phyloP scores from a whole-genome alignment of 164 flowering plant species.

The Macadamia tetraphylla region DNA sequence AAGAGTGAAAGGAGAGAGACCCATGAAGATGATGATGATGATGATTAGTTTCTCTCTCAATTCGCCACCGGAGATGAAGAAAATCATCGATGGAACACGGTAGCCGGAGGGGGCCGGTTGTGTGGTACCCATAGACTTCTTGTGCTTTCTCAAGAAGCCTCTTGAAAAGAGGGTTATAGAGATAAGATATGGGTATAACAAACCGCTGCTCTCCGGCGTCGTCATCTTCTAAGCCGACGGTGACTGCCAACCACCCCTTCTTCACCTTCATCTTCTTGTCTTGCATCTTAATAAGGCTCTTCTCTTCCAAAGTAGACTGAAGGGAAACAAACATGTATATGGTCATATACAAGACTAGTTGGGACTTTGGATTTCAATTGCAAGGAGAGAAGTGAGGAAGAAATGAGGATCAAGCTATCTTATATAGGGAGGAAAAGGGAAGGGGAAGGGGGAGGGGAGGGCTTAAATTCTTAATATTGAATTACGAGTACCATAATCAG shows the following conservation, averaged over 20 bases:
- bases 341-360: background rate
- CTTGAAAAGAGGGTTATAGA: slow-evolving; percentile 50
- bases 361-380: background rate
- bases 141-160: slow-evolving; percentile 47
- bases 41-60: slow-evolving; percentile 32
- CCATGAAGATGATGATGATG: slow-evolving; percentile 25
- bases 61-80: slow-evolving; percentile 46
- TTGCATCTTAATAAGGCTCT: slow-evolving; percentile 8
- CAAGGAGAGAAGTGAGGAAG: background rate
- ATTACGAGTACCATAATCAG: background rate
- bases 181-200: slow-evolving; percentile 53
- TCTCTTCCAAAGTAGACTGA: background rate
- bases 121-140: slow-evolving; percentile 53
- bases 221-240: slow-evolving; percentile 39
- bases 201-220: slow-evolving; percentile 41
- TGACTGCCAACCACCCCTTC: slow-evolving; percentile 45
- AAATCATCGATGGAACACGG: slow-evolving; percentile 66
- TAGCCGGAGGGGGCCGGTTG: slow-evolving; percentile 44
- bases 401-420: background rate
- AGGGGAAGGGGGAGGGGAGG: no score
- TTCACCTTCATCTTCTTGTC: slow-evolving; percentile 40
- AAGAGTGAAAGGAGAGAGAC: slow-evolving; percentile 19
- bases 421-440: slow-evolving; percentile 5
- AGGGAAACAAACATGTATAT: background rate
- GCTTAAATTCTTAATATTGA: background rate